Base-by-base conservation (phyloP, 83 land plant genomes). In the Diphasiastrum complanatum region DNA sequence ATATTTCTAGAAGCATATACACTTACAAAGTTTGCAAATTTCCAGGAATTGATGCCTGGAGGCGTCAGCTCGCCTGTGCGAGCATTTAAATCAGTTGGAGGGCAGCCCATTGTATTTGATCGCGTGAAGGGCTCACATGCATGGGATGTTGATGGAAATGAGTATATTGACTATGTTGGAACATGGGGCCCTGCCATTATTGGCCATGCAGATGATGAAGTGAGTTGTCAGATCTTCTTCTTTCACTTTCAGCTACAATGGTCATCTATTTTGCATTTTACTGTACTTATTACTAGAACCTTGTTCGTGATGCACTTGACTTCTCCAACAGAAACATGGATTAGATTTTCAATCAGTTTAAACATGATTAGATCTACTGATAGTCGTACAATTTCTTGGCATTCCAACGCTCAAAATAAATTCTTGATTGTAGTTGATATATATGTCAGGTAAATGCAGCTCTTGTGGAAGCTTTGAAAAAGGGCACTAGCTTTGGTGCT, bases 401-500 rank as follows among this genome's bases (percentile, higher is more conserved):
- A 23, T 22, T 4, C 6, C 14, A 23, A 6, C 18, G 12, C 18
- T 24, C 59, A 26, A 12, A 8, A 16, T 8, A 28, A 6, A 6
- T 54, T 5, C 14, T 5, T 5, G 14, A 32, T 49, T 8, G 19
- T 29, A 26, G 3, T 34, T 32, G 11, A 47, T 45, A 16, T 27
- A 12, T 25, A 43, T 66, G 66, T 78, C 68, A 92, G 98, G 96
- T 93, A 8, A 83, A 81, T 71, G 87, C 87, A 47, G 93, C 97
- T 52, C 74, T 93, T 61, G 72, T 76, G 40, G 91, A 89, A 51
- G 79, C 99, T 23, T 68, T 89, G 66, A 79, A 84, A 72, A 93
- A 93, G 63, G 99, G 99, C 33, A 93, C 99, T 34, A 93, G 99
- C 75, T 95, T 95, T 72, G 99, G 97, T 65, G 99, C 99, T 14